Percentiles rank a stretch among this genome's conserved stretches.
Conservation (phyloP, 2,329 filamentous ascomycete genomes). For the Diplodia seriata region DNA sequence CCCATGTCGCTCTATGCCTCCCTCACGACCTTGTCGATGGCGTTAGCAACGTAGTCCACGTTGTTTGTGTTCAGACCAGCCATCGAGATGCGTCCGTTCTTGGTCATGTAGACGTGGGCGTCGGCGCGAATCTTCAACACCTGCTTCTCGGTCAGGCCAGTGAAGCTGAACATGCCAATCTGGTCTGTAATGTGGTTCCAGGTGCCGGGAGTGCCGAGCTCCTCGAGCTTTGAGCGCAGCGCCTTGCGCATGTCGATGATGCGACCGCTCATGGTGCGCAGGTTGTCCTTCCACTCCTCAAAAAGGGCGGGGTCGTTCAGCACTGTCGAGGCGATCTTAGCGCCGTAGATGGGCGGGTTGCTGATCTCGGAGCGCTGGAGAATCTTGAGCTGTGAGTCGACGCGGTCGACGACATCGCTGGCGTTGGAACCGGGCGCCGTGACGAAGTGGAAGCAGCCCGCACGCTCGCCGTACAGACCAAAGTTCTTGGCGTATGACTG, state of each 20-base stretch:
- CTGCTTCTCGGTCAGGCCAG: conserved; percentile 76
- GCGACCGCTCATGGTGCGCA: conserved; percentile 91
- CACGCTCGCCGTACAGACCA: conserved; percentile 94
- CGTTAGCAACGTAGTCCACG: conserved; percentile 89
- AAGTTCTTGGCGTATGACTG: conserved; percentile 65
- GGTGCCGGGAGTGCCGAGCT: conserved; percentile 81
- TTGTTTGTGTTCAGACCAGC: conserved; percentile 94
- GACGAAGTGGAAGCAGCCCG: conserved; percentile 94
- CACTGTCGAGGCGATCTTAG: conserved; percentile 82
- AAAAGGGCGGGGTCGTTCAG: conserved; percentile 85
- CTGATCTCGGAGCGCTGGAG: conserved; percentile 97
- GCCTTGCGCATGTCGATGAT: conserved; percentile 90
- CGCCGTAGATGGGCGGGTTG: conserved; percentile 94
- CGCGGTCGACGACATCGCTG: conserved; percentile 63
- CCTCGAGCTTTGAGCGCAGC: conserved; percentile 80
- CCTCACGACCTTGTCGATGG: conserved; percentile 82
- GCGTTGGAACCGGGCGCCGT: conserved; percentile 75
- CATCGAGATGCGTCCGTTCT: conserved; percentile 98
- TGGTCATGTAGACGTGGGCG: conserved; percentile 87
- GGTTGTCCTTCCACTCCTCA: conserved; percentile 88
- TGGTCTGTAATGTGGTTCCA: conserved; percentile 99
- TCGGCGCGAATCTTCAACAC: conserved; percentile 73
- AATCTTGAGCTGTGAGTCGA: conserved; percentile 88
- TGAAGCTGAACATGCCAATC: conserved; percentile 99
- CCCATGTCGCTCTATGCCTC: conserved; percentile 45